phyloP scores from a whole-genome alignment of 2,329 filamentous ascomycete species.

The Xylaria sp. region DNA sequence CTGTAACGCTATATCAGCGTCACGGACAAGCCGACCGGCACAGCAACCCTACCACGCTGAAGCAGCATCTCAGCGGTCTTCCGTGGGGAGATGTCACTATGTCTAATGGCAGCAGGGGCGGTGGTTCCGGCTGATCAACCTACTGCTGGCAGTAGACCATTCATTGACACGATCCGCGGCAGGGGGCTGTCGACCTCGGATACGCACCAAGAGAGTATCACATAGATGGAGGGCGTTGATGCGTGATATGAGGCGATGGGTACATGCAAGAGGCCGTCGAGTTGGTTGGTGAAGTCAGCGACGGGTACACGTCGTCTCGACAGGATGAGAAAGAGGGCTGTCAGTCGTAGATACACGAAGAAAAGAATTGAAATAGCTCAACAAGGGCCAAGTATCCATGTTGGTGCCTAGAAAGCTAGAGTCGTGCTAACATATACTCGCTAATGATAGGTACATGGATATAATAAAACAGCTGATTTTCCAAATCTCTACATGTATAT shows the following conservation, averaged over 20 bases:
- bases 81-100: slow-evolving; percentile 36
- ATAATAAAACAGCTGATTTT: no score
- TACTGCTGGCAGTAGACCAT: slow-evolving; percentile 41
- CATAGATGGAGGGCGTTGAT: slow-evolving; percentile 41
- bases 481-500: no score
- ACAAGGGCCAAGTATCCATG: no score
- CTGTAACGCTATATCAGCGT: slow-evolving; percentile 39
- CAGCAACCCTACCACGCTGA: slow-evolving; percentile 28
- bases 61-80: slow-evolving; percentile 34
- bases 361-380: no score
- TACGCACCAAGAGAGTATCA: slow-evolving; percentile 37
- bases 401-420: no score
- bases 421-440: no score
- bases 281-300: no score
- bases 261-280: slow-evolving; percentile 3
- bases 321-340: no score
- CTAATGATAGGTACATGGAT: no score
- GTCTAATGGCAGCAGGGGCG: slow-evolving; percentile 21
- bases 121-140: slow-evolving; percentile 35
- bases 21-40: slow-evolving; percentile 34
- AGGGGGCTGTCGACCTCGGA: slow-evolving; percentile 36
- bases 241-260: slow-evolving; percentile 38
- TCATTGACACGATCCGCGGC: slow-evolving; percentile 37
- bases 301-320: no score
- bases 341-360: no score